A percentile compares a stretch with the other conserved stretches of the same genome.
Evolutionary conservation across 495 filamentous ascomycete species (phyloP).

Genomic region (Stereocaulon alpinum): DNA sequence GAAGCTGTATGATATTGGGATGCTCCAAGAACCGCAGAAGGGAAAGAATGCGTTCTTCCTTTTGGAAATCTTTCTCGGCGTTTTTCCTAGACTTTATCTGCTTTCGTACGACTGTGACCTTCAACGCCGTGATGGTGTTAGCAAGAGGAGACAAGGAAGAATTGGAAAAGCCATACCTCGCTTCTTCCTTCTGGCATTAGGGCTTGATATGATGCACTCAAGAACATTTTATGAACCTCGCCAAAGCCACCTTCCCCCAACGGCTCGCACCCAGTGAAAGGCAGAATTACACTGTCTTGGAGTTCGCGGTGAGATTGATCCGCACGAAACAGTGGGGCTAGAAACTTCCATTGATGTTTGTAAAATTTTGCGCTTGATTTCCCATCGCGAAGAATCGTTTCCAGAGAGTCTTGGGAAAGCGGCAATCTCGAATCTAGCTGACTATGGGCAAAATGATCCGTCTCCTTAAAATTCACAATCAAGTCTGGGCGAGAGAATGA

Average conservation of each 20-base stretch:
- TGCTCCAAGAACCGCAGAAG: neutral
- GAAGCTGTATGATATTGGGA: neutral
- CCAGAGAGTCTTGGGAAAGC: no score
- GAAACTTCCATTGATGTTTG: conserved; percentile 3
- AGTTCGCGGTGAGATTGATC: neutral
- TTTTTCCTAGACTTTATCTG: neutral
- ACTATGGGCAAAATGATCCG: no score
- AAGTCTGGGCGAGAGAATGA: no score
- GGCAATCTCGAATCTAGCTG: no score
- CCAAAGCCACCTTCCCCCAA: conserved; percentile 5
- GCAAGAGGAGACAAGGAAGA: no score
- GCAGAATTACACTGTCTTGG: neutral
- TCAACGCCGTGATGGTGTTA: neutral
- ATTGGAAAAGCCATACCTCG: no score
- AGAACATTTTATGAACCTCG: neutral
- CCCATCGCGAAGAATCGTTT: no score
- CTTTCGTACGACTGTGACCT: no score
- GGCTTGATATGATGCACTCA: neutral
- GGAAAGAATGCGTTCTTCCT: neutral
- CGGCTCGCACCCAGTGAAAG: neutral
- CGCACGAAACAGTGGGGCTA: conserved; percentile 1
- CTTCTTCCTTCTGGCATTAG: no score
- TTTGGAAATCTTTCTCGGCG: neutral
- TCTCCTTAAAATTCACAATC: no score
- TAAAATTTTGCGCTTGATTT: no score